phyloP scores from a whole-genome alignment of 768 basidiomycete species.

The Pulveroboletus sp. region DNA sequence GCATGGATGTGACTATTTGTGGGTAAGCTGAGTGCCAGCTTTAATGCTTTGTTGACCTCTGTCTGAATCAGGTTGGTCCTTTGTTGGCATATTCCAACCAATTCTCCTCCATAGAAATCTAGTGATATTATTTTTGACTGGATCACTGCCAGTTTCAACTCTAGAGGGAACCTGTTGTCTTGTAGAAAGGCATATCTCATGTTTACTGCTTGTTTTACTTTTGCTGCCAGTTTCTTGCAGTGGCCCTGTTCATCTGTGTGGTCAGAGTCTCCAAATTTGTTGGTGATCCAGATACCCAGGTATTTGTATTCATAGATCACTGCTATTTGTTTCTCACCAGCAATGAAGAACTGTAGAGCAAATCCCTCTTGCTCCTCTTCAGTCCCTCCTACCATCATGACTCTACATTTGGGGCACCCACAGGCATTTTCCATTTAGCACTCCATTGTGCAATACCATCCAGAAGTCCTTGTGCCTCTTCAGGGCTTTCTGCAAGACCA shows the following conservation, averaged over 20 bases:
- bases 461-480: neutral
- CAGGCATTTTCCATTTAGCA: neutral
- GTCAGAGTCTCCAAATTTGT: neutral
- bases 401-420: neutral
- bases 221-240: neutral
- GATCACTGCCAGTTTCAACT: neutral
- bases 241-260: neutral
- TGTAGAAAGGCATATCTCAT: neutral
- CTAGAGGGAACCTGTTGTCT: neutral
- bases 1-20: neutral
- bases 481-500: neutral
- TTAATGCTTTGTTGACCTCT: neutral
- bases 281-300: neutral
- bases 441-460: neutral
- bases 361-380: neutral
- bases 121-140: neutral
- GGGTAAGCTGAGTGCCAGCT: neutral
- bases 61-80: neutral
- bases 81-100: neutral
- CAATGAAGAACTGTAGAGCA: neutral
- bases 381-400: neutral
- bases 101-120: neutral
- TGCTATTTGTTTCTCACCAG: neutral
- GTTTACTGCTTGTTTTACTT: neutral
- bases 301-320: neutral